These are phyloP conservation scores for Yamadazyma epiphylla DNA, from an alignment of 1,139 yeast genomes.

Conservation along the genomic window DNA sequence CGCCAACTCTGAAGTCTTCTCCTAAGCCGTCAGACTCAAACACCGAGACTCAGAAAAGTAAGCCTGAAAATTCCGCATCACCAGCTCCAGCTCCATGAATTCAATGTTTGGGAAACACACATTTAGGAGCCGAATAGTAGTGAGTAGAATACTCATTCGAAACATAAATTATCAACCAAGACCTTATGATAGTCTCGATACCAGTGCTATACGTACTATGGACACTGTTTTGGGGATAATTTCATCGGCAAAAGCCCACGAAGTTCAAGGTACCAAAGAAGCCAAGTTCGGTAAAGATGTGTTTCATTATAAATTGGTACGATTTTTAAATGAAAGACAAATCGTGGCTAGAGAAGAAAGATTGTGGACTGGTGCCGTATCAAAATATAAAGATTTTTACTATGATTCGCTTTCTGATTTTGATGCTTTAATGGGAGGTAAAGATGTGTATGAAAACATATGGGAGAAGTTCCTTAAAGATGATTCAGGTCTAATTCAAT, in stretches of 20 bases:
- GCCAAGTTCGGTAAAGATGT: conserved; percentile 13
- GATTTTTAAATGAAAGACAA: conserved; percentile 13
- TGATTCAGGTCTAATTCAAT: conserved; percentile 9
- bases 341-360: conserved; percentile 9
- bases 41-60: too few relatives aligned
- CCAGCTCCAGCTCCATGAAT: too few relatives aligned
- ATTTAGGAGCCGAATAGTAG: too few relatives aligned
- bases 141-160: too few relatives aligned
- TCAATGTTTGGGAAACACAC: too few relatives aligned
- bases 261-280: conserved; percentile 2
- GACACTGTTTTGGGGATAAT: conserved; percentile 13
- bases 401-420: conserved; percentile 8
- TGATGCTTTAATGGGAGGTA: conserved; percentile 6
- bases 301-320: conserved; percentile 13
- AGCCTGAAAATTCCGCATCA: too few relatives aligned
- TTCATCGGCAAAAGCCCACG: conserved; percentile 7
- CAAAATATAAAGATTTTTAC: conserved; percentile 8
- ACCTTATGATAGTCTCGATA: conserved; percentile 6
- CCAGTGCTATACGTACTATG: conserved; percentile 15
- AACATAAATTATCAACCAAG: not conserved
- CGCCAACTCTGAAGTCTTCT: too few relatives aligned
- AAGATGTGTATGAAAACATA: conserved; percentile 1
- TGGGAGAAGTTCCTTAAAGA: conserved; percentile 10
- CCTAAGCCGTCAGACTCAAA: too few relatives aligned
- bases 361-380: conserved; percentile 7